Base-by-base conservation (phyloP, 805 yeast genomes). In the Saturnispora halmiae region DNA sequence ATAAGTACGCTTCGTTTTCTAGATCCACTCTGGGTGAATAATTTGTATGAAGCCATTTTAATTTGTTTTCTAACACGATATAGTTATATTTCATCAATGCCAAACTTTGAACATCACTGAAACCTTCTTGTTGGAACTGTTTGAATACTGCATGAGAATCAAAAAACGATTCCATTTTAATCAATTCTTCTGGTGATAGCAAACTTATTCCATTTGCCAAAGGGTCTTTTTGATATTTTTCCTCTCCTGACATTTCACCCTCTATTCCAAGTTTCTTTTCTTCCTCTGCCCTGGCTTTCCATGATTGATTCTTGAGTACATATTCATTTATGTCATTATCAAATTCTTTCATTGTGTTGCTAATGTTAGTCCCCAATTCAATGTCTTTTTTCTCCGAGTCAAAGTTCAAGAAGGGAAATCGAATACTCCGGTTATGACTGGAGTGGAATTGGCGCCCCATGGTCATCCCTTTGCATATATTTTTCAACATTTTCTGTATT, bases 1-100 rank as follows among this genome's bases (percentile, higher is more conserved):
- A 88, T 11, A 92, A 62, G 55, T 90, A 92, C 18, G 76, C 72
- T 52, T 90, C 96, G 52, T 88, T 90, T 47, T 88, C 95, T 13
- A 86, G 63, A 50, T 86, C 95, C 46, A 77, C 75, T 21, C 61
- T 61, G 18, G 73, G 77, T 4, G 73, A 61, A 55, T 72, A 75
- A 43, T 65, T 66, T 4, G 61, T 56, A 35, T 69, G 65, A 27
- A 79, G 60, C 55, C 70, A 65, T 25, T 67, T 65, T 21, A 78
- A 61, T 43, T 51, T 64, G 49, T 50, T 64, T 51, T 56, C 54
- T 26, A 69, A 43, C 2, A 56, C 51, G 15, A 53, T 47, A 16
- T 55, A 42, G 6, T 77, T 54, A 33, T 76, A 55, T 11, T 64
- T 61, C 55, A 84, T 66, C 4, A 84, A 58, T 18, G 71, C 64